Evolutionary conservation across 2,329 filamentous ascomycete genomes (phyloP), one percentile per base, ranked within the genome.

Genomic region (Xylaria sp.): DNA sequence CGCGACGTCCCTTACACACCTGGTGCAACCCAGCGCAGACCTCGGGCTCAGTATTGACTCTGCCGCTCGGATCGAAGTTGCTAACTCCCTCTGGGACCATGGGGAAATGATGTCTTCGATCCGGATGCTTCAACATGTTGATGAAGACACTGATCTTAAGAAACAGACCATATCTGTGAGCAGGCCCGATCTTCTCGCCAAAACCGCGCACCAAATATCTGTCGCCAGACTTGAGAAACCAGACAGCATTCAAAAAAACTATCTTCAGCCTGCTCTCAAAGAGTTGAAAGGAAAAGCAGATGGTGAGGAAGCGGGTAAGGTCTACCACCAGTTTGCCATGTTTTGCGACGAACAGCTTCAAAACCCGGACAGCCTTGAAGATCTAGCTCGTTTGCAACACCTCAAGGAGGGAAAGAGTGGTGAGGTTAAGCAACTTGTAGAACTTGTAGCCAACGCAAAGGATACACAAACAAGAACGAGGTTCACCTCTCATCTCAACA

Each of bases 291-390:
- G 87, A 1, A 84, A 85, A 46, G 83, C 78, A 4, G 83, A 87
- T 54, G 90, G 90, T 1, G 81, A 84, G 44, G 91, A 94, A 62
- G 91, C 93, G 2, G 93, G 93, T 1, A 85, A 92, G 67, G 95
- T 98, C 0, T 97, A 93, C 71, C 93, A 97, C 73, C 92, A 96
- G 70, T 98, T 98, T 75, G 95, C 96, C 25, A 85, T 88, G 53
- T 99, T 99, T 74, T 99, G 96, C 71, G 94, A 99, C 73, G 88
- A 93, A 71, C 95, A 99, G 74, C 81, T 99, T 9, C 91, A 97
- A 70, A 94, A 94, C 71, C 85, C 90, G 0, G 92, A 96, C 68
- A 87, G 89, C 33, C 79, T 93, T 1, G 92, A 96, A 74, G 95
- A 99, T 70, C 86, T 97, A 62, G 86, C 87, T 29, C 88, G 95